phyloP scores from a whole-genome alignment of 1,284 basidiomycete genomes.

The Limonomyces culmigenus region DNA sequence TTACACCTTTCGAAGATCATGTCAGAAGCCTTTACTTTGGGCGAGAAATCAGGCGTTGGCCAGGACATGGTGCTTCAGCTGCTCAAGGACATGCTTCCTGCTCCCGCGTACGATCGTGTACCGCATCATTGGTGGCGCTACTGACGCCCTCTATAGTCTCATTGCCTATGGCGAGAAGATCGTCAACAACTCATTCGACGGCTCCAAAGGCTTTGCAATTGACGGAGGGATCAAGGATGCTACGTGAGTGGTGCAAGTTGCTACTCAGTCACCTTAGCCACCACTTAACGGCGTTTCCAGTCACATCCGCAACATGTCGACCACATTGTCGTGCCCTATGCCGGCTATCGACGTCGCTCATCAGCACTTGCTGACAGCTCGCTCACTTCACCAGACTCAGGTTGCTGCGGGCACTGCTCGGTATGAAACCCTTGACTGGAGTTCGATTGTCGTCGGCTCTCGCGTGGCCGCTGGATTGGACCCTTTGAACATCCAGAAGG shows the following conservation, averaged over 20 bases:
- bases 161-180: slow-evolving; percentile 54
- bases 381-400: slow-evolving; percentile 41
- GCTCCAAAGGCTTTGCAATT: slow-evolving; percentile 68
- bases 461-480: slow-evolving; percentile 53
- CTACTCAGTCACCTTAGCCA: not conserved
- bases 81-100: slow-evolving; percentile 48
- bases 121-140: slow-evolving; percentile 7
- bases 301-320: slow-evolving; percentile 44
- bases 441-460: slow-evolving; percentile 48
- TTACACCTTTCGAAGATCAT: no score
- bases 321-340: slow-evolving; percentile 62
- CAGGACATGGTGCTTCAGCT: slow-evolving; percentile 37
- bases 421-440: slow-evolving; percentile 55
- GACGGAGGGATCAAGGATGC: slow-evolving; percentile 82
- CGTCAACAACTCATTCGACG: slow-evolving; percentile 59
- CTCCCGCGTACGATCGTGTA: slow-evolving; percentile 22
- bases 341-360: slow-evolving; percentile 33
- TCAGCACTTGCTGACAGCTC: slow-evolving; percentile 60
- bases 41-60: slow-evolving; percentile 72
- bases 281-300: no score
- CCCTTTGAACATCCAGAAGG: slow-evolving; percentile 34
- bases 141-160: slow-evolving; percentile 19
- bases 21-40: slow-evolving; percentile 68
- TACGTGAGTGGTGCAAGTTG: slow-evolving; percentile 18
- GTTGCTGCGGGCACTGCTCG: slow-evolving; percentile 24